Evolutionary conservation across 345 rosid genomes (phyloP), one percentile per base, ranked within the genome.

Genomic region (Rhodamnia rubescens): DNA sequence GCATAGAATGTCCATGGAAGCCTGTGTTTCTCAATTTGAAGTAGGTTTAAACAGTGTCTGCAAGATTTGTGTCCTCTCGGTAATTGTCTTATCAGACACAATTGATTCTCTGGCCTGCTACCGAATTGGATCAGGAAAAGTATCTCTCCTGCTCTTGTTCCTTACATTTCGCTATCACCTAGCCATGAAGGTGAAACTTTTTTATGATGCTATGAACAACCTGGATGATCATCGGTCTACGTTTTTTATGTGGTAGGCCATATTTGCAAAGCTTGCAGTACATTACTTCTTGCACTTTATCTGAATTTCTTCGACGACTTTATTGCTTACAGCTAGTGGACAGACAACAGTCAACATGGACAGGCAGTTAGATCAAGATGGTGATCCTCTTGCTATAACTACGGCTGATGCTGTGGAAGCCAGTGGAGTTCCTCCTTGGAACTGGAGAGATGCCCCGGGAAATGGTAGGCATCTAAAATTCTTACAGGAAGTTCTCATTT

Each of bases 351-450:
- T 96, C 74, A 97, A 97, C 92, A 94, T 96, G 87, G 99, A 97
- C 88, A 94, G 98, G 90, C 93, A 96, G 54, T 91, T 97, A 58
- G 99, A 96, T 91, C 98, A 97, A 83, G 99, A 97, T 85, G 99
- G 98, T 11, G 95, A 92, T 91, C 96, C 99, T 87, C 98, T 97
- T 85, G 98, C 99, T 69, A 95, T 97, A 82, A 88, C 99, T 6
- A 84, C 96, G 52, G 93, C 97, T 55, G 99, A 97, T 87, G 97
- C 96, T 53, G 98, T 95, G 85, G 91, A 93, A 84, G 95, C 95
- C 8, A 88, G 91, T 83, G 98, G 95, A 87, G 98, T 97, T 90
- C 96, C 98, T 92, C 98, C 99, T 52, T 97, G 99, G 99, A 94
- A 93, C 86, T 97, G 99, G 99, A 93, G 99, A 89, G 99, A 97